Base-by-base conservation (phyloP, 176 grass and related monocot genomes). In the Triticum timopheevii region DNA sequence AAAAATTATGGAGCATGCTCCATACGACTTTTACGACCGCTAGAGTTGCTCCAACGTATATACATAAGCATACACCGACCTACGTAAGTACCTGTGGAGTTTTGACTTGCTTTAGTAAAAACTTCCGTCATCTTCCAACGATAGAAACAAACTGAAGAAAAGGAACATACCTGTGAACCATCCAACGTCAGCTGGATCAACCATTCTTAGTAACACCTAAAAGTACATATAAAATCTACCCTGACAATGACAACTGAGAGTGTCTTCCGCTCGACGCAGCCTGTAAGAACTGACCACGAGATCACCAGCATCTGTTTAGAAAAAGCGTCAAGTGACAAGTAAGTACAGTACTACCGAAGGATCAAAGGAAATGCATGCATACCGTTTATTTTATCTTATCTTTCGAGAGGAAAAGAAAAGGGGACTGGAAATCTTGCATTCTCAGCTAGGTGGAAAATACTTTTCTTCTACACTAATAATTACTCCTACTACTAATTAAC, bases 301-400 rank as follows among this genome's bases (percentile, higher is more conserved):
- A 52, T 52, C 49, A 52, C 13, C 49, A 17, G 5, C 49, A 15
- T 52, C 49, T 52, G 15, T 50, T 50, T 40, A 15, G 13, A 45
- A 16, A 50, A 50, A 44, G 8, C 19, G 19, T 36, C 39, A 7
- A 45, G 7, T 54, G 64, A 83, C 15, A 65, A 27, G 40, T 40
- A 40, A 25, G 39, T 44, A 44, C 10, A 44, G 4, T 49, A 5
- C 13, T 16, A 16, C 19, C 36, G 52, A 88, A 63, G 3, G 39
- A 66, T 84, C 82, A 80, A 73, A 89, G 17, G 22, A 80, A 59
- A 8, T 47, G 11, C 69, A 34, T 49, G 36, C 28, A 23, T n/a
- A 20, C 66, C 34, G 23, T 31, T 39, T 23, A 71, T 39, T 24
- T 73, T 47, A 24, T 45, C 13, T 45, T n/a, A 27, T 47, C 71